Conservation (phyloP, 73 alveolate genomes). For the Tetrahymena elliotti region DNA sequence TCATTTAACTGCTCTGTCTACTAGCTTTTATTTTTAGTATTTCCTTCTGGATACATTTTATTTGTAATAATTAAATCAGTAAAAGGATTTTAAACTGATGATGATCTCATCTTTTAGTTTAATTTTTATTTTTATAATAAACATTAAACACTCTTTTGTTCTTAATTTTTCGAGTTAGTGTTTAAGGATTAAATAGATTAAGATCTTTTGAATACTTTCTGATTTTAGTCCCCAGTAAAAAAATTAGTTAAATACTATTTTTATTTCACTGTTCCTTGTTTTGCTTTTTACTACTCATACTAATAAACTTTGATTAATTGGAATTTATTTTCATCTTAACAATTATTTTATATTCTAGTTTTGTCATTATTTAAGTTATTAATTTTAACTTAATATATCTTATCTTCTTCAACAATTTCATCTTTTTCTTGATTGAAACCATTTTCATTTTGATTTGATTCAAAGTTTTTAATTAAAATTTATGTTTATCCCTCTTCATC, state of each 20-base stretch:
- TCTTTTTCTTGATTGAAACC: background rate
- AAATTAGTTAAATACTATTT: background rate
- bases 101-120: background rate
- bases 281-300: no score
- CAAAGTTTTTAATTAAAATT: background rate
- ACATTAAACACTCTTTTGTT: no score
- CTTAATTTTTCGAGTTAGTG: background rate
- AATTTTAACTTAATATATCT: background rate
- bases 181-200: background rate
- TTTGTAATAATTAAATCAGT: background rate
- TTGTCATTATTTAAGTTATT: background rate
- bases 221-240: background rate
- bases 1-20: background rate
- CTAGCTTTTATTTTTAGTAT: no score
- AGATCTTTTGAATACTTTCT: background rate
- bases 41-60: background rate
- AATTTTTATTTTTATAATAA: no score
- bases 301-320: background rate
- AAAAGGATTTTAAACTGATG: background rate
- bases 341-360: background rate
- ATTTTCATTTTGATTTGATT: background rate
- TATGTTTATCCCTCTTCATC: background rate
- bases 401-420: background rate
- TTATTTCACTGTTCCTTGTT: background rate
- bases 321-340: background rate